Conservation (phyloP, 2,329 filamentous ascomycete species). For the Phialocephala sp. region DNA sequence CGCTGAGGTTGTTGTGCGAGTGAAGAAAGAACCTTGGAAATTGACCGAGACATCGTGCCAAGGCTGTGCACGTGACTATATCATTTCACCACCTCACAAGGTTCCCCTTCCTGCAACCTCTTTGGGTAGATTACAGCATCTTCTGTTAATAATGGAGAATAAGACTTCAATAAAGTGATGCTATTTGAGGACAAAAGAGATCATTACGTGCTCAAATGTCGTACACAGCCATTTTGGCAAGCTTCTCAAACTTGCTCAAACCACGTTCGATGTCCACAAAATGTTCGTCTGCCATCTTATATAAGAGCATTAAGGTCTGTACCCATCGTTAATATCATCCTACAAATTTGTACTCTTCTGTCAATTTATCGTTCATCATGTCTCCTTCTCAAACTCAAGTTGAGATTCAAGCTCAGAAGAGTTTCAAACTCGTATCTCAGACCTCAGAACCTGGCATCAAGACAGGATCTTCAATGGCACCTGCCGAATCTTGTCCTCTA, state of each 20-base stretch:
- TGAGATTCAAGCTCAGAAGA: not conserved
- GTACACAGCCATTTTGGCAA: conserved; percentile 2
- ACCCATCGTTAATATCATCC: not conserved
- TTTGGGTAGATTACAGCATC: not conserved
- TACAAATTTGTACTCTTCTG: not conserved
- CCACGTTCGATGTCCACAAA: not conserved
- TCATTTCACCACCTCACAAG: not conserved
- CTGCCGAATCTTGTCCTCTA: not conserved
- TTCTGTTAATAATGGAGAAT: not conserved
- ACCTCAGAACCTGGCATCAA: not conserved
- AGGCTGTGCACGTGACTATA: not conserved
- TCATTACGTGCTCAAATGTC: not conserved
- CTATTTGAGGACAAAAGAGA: not conserved
- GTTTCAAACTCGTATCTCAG: not conserved
- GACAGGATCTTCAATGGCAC: not conserved
- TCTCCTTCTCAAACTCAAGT: not conserved
- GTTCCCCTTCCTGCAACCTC: conserved; percentile 3
- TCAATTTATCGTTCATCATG: conserved; percentile 1
- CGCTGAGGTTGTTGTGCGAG: too few relatives aligned
- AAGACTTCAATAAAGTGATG: not conserved
- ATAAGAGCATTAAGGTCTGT: not conserved
- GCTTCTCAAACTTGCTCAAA: conserved; percentile 23
- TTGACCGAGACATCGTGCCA: not conserved
- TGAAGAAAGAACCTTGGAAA: too few relatives aligned
- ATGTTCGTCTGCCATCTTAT: not conserved